These are phyloP conservation scores for Hygrophorus pudorinus DNA, from an alignment of 768 basidiomycete species.

Conservation along the genomic window DNA sequence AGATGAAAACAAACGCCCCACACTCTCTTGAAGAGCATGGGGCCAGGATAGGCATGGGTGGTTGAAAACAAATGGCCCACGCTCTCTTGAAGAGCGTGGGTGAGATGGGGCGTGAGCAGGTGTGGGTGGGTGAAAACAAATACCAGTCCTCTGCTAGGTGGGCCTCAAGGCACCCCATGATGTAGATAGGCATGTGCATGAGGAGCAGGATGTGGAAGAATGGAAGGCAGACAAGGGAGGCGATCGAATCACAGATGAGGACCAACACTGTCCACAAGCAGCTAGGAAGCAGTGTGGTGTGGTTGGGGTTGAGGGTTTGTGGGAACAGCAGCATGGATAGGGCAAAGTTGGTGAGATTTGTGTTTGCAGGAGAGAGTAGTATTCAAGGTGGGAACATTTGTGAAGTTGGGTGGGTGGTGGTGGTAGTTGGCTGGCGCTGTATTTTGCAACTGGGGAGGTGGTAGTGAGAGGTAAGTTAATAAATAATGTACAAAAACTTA, in stretches of 20 bases:
- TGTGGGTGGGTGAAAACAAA: too few relatives aligned
- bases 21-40: too few relatives aligned
- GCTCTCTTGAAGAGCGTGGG: too few relatives aligned
- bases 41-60: too few relatives aligned
- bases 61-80: too few relatives aligned
- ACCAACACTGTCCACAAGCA: slow-evolving; percentile 72
- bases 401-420: slow-evolving; percentile 51
- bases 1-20: too few relatives aligned
- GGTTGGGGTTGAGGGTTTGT: slow-evolving; percentile 68
- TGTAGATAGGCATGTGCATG: slow-evolving; percentile 77
- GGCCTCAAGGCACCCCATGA: slow-evolving; percentile 69
- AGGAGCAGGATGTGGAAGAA: slow-evolving; percentile 85
- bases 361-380: slow-evolving; percentile 81
- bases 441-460: too few relatives aligned
- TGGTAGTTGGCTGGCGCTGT: too few relatives aligned
- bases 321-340: slow-evolving; percentile 81
- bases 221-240: slow-evolving; percentile 64
- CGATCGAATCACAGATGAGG: slow-evolving; percentile 69
- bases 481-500: too few relatives aligned
- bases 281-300: slow-evolving; percentile 66
- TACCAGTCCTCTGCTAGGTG: slow-evolving; percentile 61
- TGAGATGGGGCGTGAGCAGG: too few relatives aligned
- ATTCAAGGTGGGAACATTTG: slow-evolving; percentile 64
- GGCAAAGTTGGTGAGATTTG: slow-evolving; percentile 77
- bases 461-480: too few relatives aligned